Evolutionary conservation across 306 rosid genomes (phyloP), one percentile per base, ranked within the genome.

Genomic region (Dryas drummondii): DNA sequence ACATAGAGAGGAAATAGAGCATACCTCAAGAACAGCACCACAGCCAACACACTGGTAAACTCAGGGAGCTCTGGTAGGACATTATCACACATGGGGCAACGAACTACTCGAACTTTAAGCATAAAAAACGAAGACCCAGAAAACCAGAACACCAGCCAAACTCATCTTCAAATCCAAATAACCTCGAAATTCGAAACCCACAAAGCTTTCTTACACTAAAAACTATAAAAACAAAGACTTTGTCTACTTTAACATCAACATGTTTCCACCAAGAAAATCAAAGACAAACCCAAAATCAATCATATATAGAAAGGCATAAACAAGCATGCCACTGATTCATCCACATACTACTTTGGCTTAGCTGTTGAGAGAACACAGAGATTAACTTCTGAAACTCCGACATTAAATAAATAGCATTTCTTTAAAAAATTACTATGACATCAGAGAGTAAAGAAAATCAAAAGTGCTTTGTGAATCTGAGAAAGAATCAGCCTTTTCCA

Each of bases 41-140:
- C 87, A 83, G 2, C 84, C 79, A 66, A 84, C 87, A 62, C 84
- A 83, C 79, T 62, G 65, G 49, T 81, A 81, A 70, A 77, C 72
- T 60, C 77, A 2, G 74, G 66, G n/a, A 45, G 78, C 55, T 80
- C 81, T 15, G 74, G 81, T 56, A 81, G 66, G 37, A 32, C 37
- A 32, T 32, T 32, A 32, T 32, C 37, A 32, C 37, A 32, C 37
- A 1, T 32, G 37, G 37, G 37, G 37, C 37, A 32, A 32, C 37
- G 37, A 32, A 32, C 37, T 32, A 32, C 37, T 32, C 37, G 37
- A 32, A 32, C 0, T 32, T 32, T 15, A 61, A 71, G 61, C 66
- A 58, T 40, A 40, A 58, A 40, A 65, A 75, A 48, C 62, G 51
- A 79, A 63, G 68, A 62, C 52, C 70, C 70, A 70, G 47, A 75